These are phyloP conservation scores for Thelephora aurantiotincta DNA, from an alignment of 768 basidiomycete species.

Conservation along the genomic window DNA sequence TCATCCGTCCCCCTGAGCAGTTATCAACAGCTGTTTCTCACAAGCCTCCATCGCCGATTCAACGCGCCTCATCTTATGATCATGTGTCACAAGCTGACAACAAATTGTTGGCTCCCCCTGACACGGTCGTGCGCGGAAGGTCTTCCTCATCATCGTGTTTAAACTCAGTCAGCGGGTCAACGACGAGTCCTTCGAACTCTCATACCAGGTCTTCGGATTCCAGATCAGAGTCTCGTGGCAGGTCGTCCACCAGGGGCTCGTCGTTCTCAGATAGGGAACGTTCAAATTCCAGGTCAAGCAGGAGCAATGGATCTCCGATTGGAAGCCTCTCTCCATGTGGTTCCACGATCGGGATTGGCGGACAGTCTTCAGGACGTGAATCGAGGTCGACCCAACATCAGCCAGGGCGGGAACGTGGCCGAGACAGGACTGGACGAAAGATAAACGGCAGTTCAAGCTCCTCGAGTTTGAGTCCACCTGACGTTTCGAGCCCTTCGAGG, in stretches of 20 bases:
- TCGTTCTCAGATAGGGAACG: slow-evolving; percentile 39
- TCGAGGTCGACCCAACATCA: background rate
- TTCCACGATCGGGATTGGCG: slow-evolving; percentile 11
- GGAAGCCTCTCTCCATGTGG: slow-evolving; percentile 22
- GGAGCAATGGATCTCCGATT: slow-evolving; percentile 18
- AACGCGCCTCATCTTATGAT: too few relatives aligned
- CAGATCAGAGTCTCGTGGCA: slow-evolving; percentile 27
- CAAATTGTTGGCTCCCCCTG: slow-evolving; percentile 11
- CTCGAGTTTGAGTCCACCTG: slow-evolving; percentile 22
- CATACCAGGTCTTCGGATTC: slow-evolving; percentile 16
- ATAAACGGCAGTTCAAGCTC: slow-evolving; percentile 23
- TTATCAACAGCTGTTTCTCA: slow-evolving; percentile 14
- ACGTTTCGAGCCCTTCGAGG: slow-evolving; percentile 13
- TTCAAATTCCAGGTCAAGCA: slow-evolving; percentile 24
- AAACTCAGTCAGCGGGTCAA: slow-evolving; percentile 10
- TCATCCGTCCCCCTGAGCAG: slow-evolving; percentile 2
- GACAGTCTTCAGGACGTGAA: background rate
- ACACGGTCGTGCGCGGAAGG: slow-evolving; percentile 6
- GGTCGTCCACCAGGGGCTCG: slow-evolving; percentile 39
- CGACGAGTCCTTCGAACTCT: slow-evolving; percentile 15
- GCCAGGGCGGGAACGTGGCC: slow-evolving; percentile 19
- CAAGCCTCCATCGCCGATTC: slow-evolving; percentile 18
- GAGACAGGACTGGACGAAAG: slow-evolving; percentile 27
- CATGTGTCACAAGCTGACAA: too few relatives aligned
- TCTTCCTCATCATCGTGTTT: slow-evolving; percentile 6